A percentile compares a stretch with the other conserved stretches of the same genome.
Conservation (phyloP, 83 land plant species). For the Thuja plicata region DNA sequence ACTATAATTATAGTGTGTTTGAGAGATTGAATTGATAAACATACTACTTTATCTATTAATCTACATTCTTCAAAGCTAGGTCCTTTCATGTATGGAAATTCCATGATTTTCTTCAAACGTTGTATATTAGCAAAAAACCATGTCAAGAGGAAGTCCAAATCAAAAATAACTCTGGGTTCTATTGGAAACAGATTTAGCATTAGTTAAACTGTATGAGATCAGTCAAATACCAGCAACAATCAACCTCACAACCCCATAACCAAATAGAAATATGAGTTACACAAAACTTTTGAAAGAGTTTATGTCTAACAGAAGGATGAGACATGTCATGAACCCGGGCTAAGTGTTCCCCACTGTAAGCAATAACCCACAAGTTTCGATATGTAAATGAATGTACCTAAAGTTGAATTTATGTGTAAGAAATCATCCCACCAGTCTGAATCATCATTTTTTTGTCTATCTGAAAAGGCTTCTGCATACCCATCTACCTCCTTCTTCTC, state of each 20-base stretch:
- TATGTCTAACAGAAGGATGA: background rate
- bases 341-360: background rate
- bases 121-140: too few species aligned
- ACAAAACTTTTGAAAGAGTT: background rate
- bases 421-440: background rate
- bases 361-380: background rate
- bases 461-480: background rate
- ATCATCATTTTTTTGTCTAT: background rate
- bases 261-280: background rate
- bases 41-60: too few species aligned
- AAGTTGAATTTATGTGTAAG: background rate
- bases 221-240: background rate
- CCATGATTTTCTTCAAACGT: too few species aligned
- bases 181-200: background rate
- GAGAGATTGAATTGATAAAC: too few species aligned
- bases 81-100: too few species aligned
- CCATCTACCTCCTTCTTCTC: conserved; percentile 1
- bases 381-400: background rate
- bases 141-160: too few species aligned
- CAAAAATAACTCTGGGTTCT: background rate
- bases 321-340: background rate
- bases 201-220: background rate
- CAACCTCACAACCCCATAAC: background rate
- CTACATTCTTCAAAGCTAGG: too few species aligned
- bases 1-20: too few species aligned